Conservation (phyloP, 768 basidiomycete species). For the Tylopilus sp. region DNA sequence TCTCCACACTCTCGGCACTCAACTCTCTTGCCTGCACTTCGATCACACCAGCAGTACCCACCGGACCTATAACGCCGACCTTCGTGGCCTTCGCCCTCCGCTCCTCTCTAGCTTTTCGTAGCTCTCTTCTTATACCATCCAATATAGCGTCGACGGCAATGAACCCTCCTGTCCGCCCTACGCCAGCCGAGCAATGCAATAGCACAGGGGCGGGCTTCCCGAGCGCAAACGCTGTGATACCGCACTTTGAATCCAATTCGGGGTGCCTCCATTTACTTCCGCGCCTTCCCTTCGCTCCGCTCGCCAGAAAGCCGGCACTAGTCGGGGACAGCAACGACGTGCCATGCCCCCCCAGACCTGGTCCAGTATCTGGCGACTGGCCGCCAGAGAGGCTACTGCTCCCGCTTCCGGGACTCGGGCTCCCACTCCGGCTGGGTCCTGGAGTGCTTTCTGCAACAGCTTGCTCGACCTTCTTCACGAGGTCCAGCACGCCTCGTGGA, state of each 20-base stretch:
- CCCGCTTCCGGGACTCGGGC: conserved; percentile 18
- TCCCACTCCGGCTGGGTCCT: conserved; percentile 28
- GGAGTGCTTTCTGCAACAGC: conserved; percentile 28
- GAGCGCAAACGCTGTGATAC: conserved; percentile 51
- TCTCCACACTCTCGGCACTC: conserved; percentile 9
- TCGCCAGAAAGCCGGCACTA: conserved; percentile 1
- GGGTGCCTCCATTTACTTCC: conserved; percentile 31
- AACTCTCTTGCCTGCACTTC: conserved; percentile 1
- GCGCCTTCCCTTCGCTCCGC: conserved; percentile 5
- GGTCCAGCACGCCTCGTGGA: conserved; percentile 65
- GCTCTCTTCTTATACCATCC: conserved; percentile 65
- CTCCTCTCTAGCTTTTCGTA: conserved; percentile 36
- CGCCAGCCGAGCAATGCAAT: conserved; percentile 91
- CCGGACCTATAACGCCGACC: background rate
- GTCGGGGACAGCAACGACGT: conserved; percentile 17
- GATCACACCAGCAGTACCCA: conserved; percentile 1
- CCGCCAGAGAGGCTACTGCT: conserved; percentile 11
- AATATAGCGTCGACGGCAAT: conserved; percentile 87
- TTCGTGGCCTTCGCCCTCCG: conserved; percentile 3
- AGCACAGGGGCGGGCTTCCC: conserved; percentile 56
- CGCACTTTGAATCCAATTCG: conserved; percentile 51
- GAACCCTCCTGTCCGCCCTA: conserved; percentile 92
- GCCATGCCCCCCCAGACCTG: conserved; percentile 4
- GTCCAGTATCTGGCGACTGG: conserved; percentile 16
- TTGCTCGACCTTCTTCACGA: conserved; percentile 67